Conservation (phyloP, 495 filamentous ascomycete species). For the Xylaria nigripes region DNA sequence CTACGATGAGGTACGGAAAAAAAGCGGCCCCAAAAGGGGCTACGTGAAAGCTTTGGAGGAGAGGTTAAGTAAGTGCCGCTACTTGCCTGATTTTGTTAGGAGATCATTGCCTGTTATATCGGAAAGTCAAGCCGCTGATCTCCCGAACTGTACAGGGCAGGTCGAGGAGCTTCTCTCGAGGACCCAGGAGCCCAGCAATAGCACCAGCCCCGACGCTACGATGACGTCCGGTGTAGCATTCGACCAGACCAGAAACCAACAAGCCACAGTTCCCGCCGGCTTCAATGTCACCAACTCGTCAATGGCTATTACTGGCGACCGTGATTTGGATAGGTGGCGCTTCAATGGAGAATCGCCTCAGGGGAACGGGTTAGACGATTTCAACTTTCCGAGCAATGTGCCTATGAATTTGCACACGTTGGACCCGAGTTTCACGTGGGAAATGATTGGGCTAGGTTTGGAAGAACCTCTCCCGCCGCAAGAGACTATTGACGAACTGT, state of each 20-base stretch:
- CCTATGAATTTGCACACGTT: slow-evolving; percentile 36
- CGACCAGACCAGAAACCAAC: slow-evolving; percentile 28
- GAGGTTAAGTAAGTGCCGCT: slow-evolving; percentile 61
- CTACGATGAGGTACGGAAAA: slow-evolving; percentile 93
- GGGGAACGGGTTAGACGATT: slow-evolving; percentile 34
- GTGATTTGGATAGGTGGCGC: slow-evolving; percentile 45
- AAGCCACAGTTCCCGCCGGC: slow-evolving; percentile 29
- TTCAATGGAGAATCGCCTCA: slow-evolving; percentile 46
- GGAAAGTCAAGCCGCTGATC: slow-evolving; percentile 5
- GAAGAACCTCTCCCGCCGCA: slow-evolving; percentile 85
- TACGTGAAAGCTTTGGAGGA: slow-evolving; percentile 98
- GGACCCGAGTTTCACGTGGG: slow-evolving; percentile 59
- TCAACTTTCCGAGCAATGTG: slow-evolving; percentile 43
- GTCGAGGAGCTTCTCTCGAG: slow-evolving; percentile 81
- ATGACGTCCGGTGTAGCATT: slow-evolving; percentile 27
- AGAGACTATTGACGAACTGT: slow-evolving; percentile 88
- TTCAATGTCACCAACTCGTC: slow-evolving; percentile 40
- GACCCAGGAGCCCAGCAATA: slow-evolving; percentile 48
- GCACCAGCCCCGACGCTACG: slow-evolving; percentile 22
- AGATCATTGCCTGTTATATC: slow-evolving; percentile 1
- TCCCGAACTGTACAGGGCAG: slow-evolving; percentile 56
- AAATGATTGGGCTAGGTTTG: slow-evolving; percentile 87
- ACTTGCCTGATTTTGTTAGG: slow-evolving; percentile 4
- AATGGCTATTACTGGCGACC: slow-evolving; percentile 34
- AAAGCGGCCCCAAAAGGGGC: slow-evolving; percentile 95